phyloP scores from a whole-genome alignment of 768 basidiomycete species.

The Terana coerulea region DNA sequence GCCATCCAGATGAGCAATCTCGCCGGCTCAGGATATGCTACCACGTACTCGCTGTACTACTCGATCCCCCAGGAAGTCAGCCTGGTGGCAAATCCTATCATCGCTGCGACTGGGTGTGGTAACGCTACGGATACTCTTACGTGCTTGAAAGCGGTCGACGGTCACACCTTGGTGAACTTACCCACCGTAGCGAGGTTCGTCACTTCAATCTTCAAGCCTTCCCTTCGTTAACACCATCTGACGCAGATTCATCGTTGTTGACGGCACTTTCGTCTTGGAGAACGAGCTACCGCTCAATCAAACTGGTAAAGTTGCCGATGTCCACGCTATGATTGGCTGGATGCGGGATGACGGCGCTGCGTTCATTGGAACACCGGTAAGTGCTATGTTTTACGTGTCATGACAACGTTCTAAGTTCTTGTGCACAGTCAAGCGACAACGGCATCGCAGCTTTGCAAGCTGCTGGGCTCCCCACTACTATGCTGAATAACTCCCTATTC shows the following conservation, averaged over 20 bases:
- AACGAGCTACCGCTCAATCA: constrained; percentile 38
- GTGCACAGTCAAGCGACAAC: constrained; percentile 16
- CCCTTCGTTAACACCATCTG: background rate
- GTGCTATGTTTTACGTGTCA: background rate
- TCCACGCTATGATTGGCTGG: constrained; percentile 46
- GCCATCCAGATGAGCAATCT: constrained; percentile 42
- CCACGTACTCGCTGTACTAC: constrained; percentile 46
- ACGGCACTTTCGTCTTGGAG: constrained; percentile 42
- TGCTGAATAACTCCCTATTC: constrained; percentile 32
- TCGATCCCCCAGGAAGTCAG: constrained; percentile 38
- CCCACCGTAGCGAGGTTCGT: constrained; percentile 32
- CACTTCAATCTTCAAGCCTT: background rate
- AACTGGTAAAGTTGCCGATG: constrained; percentile 36
- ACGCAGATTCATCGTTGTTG: constrained; percentile 71
- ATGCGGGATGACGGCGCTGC: constrained; percentile 49
- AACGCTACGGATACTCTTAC: constrained; percentile 29
- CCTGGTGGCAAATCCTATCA: constrained; percentile 33
- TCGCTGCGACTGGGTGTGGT: constrained; percentile 23
- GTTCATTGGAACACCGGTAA: constrained; percentile 37
- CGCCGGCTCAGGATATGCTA: constrained; percentile 44
- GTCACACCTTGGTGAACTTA: constrained; percentile 33
- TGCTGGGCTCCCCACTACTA: constrained; percentile 16
- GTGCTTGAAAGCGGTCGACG: constrained; percentile 35
- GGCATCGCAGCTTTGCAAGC: constrained; percentile 20
- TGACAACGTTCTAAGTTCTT: background rate